Conservation (phyloP, 495 filamentous ascomycete genomes). For the Aspergillus homomorphus region DNA sequence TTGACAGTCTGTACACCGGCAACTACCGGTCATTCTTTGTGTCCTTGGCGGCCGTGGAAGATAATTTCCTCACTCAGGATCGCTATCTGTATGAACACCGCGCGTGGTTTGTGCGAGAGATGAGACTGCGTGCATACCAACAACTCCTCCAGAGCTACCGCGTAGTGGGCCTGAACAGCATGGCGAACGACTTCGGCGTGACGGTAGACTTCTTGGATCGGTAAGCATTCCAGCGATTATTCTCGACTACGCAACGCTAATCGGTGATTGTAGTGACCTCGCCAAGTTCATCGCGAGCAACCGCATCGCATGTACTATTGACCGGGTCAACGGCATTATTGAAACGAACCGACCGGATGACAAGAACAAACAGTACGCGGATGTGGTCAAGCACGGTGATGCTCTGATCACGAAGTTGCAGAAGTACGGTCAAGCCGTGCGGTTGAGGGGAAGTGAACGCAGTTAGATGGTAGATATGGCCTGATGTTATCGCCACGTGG, state of each 20-base stretch:
- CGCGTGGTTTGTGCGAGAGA: conserved; percentile 95
- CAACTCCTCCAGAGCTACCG: conserved; percentile 97
- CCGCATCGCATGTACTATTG: conserved; percentile 92
- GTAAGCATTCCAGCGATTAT: conserved; percentile 43
- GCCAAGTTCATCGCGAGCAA: conserved; percentile 95
- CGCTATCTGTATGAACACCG: conserved; percentile 92
- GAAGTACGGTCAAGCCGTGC: conserved; percentile 95
- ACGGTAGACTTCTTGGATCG: conserved; percentile 93
- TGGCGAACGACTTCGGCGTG: conserved; percentile 95
- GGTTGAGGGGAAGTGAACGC: conserved; percentile 90
- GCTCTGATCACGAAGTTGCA: conserved; percentile 97
- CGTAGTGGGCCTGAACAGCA: conserved; percentile 90
- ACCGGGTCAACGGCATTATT: conserved; percentile 95
- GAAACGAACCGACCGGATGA: conserved; percentile 97
- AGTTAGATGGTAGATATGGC: conserved; percentile 38
- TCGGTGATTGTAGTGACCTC: conserved; percentile 63
- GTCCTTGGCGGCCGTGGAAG: conserved; percentile 87
- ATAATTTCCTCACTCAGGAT: conserved; percentile 88
- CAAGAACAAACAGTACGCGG: conserved; percentile 98
- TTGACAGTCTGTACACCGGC: conserved; percentile 86
- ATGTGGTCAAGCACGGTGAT: conserved; percentile 95
- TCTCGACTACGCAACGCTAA: conserved; percentile 6
- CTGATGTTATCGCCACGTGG: neutral
- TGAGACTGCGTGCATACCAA: conserved; percentile 92
- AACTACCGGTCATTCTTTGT: conserved; percentile 92